Evolutionary conservation across 2,329 filamentous ascomycete genomes (phyloP).

Genomic region (Curvularia sp.): DNA sequence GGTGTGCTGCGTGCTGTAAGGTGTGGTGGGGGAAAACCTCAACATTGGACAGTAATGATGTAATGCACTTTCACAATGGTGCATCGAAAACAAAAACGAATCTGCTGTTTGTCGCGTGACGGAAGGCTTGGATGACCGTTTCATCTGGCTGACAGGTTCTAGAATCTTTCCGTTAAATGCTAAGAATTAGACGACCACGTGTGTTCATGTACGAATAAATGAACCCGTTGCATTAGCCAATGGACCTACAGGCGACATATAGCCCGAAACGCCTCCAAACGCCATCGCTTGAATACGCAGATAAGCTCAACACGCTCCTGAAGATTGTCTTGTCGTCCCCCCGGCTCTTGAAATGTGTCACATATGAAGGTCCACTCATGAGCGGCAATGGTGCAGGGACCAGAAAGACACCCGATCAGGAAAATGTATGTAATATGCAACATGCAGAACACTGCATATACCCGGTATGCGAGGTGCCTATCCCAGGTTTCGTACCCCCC

Average conservation of each 20-base stretch:
- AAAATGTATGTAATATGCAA: background rate
- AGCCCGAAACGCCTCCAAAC: background rate
- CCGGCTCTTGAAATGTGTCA: background rate
- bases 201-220: background rate
- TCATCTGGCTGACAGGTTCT: background rate
- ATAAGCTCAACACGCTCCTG: background rate
- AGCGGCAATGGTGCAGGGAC: background rate
- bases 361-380: background rate
- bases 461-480: conserved; percentile 4
- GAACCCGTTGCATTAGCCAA: background rate
- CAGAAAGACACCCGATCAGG: background rate
- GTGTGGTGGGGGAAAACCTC: background rate
- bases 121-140: background rate
- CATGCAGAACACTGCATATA: conserved; percentile 7
- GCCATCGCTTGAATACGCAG: background rate
- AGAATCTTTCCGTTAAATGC: background rate
- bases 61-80: background rate
- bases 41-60: background rate
- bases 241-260: background rate
- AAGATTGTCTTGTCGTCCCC: background rate
- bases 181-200: background rate
- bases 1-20: background rate
- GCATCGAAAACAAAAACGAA: background rate
- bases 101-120: background rate
- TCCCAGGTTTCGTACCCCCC: background rate